These are phyloP conservation scores for Dryas octopetala DNA, from an alignment of 306 rosid species.

Conservation along the genomic window DNA sequence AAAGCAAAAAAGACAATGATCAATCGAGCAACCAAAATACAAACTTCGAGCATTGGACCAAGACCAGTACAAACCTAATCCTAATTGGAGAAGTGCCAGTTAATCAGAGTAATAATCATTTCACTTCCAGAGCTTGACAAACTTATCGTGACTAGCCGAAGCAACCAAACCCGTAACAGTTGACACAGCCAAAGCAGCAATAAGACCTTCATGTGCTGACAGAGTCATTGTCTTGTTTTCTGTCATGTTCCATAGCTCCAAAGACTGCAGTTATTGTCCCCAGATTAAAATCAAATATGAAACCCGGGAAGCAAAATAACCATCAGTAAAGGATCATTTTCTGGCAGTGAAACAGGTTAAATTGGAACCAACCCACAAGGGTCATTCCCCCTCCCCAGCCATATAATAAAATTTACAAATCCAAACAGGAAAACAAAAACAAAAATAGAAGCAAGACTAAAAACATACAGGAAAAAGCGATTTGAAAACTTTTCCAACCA, in stretches of 20 bases:
- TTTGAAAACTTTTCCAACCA: too few relatives aligned
- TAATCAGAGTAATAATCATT: constrained; percentile 19
- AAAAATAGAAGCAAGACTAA: too few relatives aligned
- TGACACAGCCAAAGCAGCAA: constrained; percentile 78
- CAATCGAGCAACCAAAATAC: constrained; percentile 22
- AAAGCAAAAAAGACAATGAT: constrained; percentile 10
- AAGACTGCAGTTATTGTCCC: constrained; percentile 51
- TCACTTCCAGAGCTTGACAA: constrained; percentile 89
- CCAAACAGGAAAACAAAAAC: too few relatives aligned
- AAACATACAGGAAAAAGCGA: too few relatives aligned
- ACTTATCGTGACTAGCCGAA: constrained; percentile 92
- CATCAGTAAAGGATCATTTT: not conserved
- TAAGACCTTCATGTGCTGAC: constrained; percentile 87
- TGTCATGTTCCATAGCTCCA: constrained; percentile 94
- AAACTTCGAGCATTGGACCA: constrained; percentile 27
- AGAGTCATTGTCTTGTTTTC: constrained; percentile 93
- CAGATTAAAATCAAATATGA: not conserved
- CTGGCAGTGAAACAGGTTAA: not conserved
- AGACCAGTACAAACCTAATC: constrained; percentile 30
- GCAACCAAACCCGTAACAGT: constrained; percentile 78
- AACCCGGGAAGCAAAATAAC: not conserved
- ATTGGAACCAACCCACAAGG: not conserved
- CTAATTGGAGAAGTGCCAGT: constrained; percentile 21
- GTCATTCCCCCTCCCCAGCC: too few relatives aligned
- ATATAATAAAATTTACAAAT: too few relatives aligned